Evolutionary conservation across 352 stramenopile genomes (phyloP), one percentile per base, ranked within the genome.

Genomic region (Blastocystis sp.): DNA sequence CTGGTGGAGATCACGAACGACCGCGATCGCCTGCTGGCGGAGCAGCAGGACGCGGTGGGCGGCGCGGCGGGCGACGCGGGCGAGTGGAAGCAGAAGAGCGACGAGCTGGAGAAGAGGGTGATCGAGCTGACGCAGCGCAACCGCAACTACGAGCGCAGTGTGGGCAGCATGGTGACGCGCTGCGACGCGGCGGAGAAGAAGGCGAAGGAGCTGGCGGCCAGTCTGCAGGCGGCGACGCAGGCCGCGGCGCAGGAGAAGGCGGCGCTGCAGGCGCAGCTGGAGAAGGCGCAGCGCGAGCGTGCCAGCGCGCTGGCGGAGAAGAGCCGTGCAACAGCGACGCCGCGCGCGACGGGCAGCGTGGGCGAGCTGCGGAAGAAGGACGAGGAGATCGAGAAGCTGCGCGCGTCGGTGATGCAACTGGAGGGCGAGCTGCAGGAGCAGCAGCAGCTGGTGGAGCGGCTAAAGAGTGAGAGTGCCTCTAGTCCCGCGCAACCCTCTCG

Each of bases 331-430:
- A 7, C n/a, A 14, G 14, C 40, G 17, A n/a, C 62, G 34, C 48
- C 64, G 48, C 66, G 14, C 14, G 42, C 66, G 42, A 40, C n/a
- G 48, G 66, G 9, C 7, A 24, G 4, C 7, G 21, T 24, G 6
- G 60, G 19, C 24, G 60, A 65, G 71, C 71, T 81, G 42, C 2
- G 9, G 43, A 52, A 62, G 28, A 81, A 81, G 48, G 71, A 84
- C n/a, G 43, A 52, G 14, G 24, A 59, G 45, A 68, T 84, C 40
- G 48, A 52, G n/a, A 24, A 66, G 42, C 54, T 84, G 74, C 19
- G 57, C 19, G 40, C 19, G 9, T 68, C 74, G 38, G 74, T 84
- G 54, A 68, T 69, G 10, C 21, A 17, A 34, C 54, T 84, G 34
- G 74, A 84, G 42, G 24, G 42, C 21, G 60, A 66, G 61, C 6